Evolutionary conservation across 306 rosid species (phyloP).

Genomic region (Oemleria cerasiformis): DNA sequence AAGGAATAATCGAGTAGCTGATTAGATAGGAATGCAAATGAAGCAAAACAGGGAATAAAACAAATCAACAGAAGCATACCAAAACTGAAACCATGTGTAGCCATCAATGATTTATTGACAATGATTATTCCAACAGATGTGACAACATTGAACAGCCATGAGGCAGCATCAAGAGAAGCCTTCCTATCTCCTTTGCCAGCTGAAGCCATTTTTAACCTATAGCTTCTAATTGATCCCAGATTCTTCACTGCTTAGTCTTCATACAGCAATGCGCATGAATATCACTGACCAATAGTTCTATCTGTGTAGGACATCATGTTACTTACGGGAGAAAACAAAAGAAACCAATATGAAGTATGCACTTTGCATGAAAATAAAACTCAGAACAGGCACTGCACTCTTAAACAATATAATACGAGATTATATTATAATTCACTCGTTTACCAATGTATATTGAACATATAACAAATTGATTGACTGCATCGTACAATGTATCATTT

Average conservation of each 20-base stretch:
- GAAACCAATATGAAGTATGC: not conserved
- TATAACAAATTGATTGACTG: not conserved
- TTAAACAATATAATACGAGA: not conserved
- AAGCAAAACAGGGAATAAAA: not conserved
- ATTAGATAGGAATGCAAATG: not conserved
- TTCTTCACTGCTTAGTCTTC: conserved; percentile 7
- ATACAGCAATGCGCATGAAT: not conserved
- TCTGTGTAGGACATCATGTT: not conserved
- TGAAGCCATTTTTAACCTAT: conserved; percentile 44
- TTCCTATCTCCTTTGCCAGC: conserved; percentile 52
- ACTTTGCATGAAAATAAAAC: not conserved
- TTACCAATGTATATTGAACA: not conserved
- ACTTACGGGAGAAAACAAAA: not conserved
- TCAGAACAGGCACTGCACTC: not conserved
- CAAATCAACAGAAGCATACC: conserved; percentile 33
- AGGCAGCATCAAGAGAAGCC: conserved; percentile 52
- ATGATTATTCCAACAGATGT: conserved; percentile 75
- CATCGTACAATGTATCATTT: no score
- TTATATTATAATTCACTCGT: not conserved
- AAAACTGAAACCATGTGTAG: conserved; percentile 65
- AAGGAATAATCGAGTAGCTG: not conserved
- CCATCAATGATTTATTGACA: conserved; percentile 73
- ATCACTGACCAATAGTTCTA: not conserved
- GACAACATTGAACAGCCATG: conserved; percentile 80
- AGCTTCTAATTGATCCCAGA: conserved; percentile 24